Percentiles rank a stretch among this genome's conserved stretches.
Conservation (phyloP, 2,329 filamentous ascomycete species). For the Fusarium continuum region DNA sequence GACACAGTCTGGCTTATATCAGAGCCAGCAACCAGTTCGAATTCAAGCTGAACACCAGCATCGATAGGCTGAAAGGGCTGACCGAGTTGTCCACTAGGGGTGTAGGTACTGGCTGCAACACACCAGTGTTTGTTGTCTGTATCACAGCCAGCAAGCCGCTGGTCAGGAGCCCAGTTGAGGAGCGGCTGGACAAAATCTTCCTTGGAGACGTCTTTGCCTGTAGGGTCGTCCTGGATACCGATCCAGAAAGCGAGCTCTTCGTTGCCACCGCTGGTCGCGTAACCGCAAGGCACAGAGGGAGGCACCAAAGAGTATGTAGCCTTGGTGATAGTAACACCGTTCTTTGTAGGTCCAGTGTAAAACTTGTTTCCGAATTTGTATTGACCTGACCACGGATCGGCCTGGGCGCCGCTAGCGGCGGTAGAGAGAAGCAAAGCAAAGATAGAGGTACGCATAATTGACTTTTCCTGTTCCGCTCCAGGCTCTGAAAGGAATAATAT, state of each 20-base stretch:
- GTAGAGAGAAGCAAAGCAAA: slow-evolving; percentile 2
- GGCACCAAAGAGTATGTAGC: slow-evolving; percentile 16
- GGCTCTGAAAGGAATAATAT: not conserved
- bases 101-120: slow-evolving; percentile 18
- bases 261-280: slow-evolving; percentile 22
- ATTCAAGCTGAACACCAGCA: slow-evolving; percentile 3
- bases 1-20: slow-evolving; percentile 13
- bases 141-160: slow-evolving; percentile 10
- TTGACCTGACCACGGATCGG: slow-evolving; percentile 6
- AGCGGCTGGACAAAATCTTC: slow-evolving; percentile 16
- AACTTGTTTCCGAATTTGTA: slow-evolving; percentile 29
- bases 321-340: slow-evolving; percentile 15
- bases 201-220: slow-evolving; percentile 10
- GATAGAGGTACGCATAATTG: slow-evolving; percentile 4
- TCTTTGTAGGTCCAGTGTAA: slow-evolving; percentile 21
- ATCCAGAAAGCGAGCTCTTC: slow-evolving; percentile 28
- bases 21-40: slow-evolving; percentile 15
- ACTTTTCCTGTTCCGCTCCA: not conserved
- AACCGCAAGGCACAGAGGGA: slow-evolving; percentile 10
- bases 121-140: slow-evolving; percentile 24
- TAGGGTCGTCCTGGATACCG: slow-evolving; percentile 19
- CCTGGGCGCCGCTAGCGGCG: slow-evolving; percentile 1
- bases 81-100: slow-evolving; percentile 5
- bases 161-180: slow-evolving; percentile 21
- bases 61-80: too few relatives aligned